Evolutionary conservation across 768 basidiomycete genomes (phyloP).

Genomic region (Lactifluus volemus): DNA sequence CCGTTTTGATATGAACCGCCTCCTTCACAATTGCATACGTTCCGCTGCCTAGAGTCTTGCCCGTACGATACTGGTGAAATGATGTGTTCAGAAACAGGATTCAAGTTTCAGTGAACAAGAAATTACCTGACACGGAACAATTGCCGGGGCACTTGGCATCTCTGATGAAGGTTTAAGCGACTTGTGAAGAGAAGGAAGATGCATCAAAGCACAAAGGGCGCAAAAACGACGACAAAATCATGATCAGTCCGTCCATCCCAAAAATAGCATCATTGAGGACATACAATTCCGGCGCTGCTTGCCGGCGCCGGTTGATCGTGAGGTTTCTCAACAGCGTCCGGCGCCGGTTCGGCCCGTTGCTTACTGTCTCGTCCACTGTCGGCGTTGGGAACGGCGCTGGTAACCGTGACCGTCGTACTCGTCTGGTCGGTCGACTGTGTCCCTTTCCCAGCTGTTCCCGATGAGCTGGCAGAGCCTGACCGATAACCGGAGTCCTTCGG

Average conservation of each 20-base stretch:
- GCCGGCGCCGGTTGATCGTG: conserved; percentile 7
- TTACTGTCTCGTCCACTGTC: background rate
- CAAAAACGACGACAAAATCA: background rate
- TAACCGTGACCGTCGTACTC: background rate
- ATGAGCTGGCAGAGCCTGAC: conserved; percentile 14
- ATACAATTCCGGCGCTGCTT: conserved; percentile 4
- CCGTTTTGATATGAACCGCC: conserved; percentile 88
- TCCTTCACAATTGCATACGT: conserved; percentile 96
- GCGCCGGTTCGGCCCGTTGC: conserved; percentile 12
- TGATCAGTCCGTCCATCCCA: background rate
- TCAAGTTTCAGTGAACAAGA: background rate
- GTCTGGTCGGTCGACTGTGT: background rate
- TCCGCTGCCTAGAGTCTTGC: conserved; percentile 81
- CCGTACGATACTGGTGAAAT: conserved; percentile 69
- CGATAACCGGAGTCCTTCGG: conserved; percentile 16
- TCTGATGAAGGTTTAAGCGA: background rate
- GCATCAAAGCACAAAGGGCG: background rate
- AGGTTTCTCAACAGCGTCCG: background rate
- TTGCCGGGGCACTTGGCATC: conserved; percentile 29
- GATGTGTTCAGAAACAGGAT: background rate
- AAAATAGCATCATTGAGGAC: conserved; percentile 5
- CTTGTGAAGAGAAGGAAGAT: background rate
- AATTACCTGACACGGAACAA: conserved; percentile 40
- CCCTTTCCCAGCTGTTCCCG: conserved; percentile 5
- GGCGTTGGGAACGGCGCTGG: background rate